Evolutionary conservation across 2,329 filamentous ascomycete species (phyloP), one percentile per base, ranked within the genome.

Genomic region (Fusarium duplospermum): DNA sequence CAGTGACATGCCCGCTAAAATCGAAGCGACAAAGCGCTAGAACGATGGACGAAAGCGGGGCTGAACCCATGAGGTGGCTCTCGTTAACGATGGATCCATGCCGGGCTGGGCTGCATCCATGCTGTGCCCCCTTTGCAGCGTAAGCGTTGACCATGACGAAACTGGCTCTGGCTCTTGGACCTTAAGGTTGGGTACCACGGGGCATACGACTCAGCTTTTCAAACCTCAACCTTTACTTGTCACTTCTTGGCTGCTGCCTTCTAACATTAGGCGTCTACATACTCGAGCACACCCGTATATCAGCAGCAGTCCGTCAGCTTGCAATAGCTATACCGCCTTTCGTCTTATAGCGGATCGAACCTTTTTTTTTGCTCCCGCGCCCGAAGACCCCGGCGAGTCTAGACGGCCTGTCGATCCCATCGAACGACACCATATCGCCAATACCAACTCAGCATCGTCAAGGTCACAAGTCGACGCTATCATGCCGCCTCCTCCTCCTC

Each of bases 401-500:
- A 52, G 47, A 64, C 52, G 59, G 57, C 56, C 45, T 62, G 47
- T 73, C 59, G 57, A 67, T 62, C 58, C 56, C 65, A 66, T 65
- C 69, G 57, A 65, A 69, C 70, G 69, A 71, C 66, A 67, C 63
- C 64, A 47, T 65, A 61, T 69, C 70, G 40, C 60, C 67, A 64
- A 66, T 63, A 57, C 70, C 35, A 64, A 60, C 38, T 22, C 52
- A 42, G 72, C 61, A 45, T 64, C 62, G 27, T 65, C 59, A 50
- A 54, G 24, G 33, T 35, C 62, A 61, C 56, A 57, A 31, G 35
- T 54, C 40, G 22, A 61, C n/a, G 33, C 68, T 72, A 68, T 18
- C 50, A 84, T 84, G 83, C 84, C 82, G 73, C 79, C 92, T 70
- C 93, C 93, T 61, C 82, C 92, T 63, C 93, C 93, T 4, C 93